phyloP scores from a whole-genome alignment of 371 early-diverging fungal genomes.

The Actinomortierella ambigua region DNA sequence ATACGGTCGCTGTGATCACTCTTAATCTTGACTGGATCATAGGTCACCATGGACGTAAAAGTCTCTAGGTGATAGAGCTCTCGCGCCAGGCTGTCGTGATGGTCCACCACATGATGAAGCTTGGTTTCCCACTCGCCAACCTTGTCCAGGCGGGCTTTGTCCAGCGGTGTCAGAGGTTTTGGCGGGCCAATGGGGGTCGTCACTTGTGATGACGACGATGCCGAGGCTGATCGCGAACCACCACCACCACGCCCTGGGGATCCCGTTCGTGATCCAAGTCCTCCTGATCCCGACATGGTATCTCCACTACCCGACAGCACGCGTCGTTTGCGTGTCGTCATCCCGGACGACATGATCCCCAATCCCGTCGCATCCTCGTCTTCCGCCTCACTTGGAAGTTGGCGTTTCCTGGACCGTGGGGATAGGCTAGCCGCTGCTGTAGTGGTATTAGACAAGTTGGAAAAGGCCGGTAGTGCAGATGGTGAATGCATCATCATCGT shows the following conservation, averaged over 20 bases:
- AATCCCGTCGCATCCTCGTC: constrained; percentile 13
- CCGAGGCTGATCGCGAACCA: no score
- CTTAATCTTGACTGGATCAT: constrained; percentile 51
- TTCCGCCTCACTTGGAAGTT: constrained; percentile 25
- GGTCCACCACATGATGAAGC: constrained; percentile 51
- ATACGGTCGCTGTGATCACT: constrained; percentile 58
- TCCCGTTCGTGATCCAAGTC: not conserved
- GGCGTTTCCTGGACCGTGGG: constrained; percentile 30
- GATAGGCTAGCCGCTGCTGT: constrained; percentile 1
- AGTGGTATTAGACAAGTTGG: no score
- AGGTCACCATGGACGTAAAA: constrained; percentile 58
- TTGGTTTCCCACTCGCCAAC: constrained; percentile 47
- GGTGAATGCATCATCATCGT: constrained; percentile 8
- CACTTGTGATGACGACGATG: constrained; percentile 20
- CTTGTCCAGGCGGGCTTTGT: constrained; percentile 36
- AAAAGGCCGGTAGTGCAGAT: no score
- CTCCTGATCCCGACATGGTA: no score
- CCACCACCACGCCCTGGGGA: not conserved
- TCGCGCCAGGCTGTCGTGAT: constrained; percentile 57
- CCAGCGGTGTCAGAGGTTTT: constrained; percentile 45
- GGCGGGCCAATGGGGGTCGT: constrained; percentile 3
- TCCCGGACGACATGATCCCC: constrained; percentile 11
- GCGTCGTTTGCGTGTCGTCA: constrained; percentile 28
- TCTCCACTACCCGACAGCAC: constrained; percentile 5
- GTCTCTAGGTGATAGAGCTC: constrained; percentile 65